Base-by-base conservation (phyloP, 2,329 filamentous ascomycete genomes). In the Coniosporium tulheliwenetii region DNA sequence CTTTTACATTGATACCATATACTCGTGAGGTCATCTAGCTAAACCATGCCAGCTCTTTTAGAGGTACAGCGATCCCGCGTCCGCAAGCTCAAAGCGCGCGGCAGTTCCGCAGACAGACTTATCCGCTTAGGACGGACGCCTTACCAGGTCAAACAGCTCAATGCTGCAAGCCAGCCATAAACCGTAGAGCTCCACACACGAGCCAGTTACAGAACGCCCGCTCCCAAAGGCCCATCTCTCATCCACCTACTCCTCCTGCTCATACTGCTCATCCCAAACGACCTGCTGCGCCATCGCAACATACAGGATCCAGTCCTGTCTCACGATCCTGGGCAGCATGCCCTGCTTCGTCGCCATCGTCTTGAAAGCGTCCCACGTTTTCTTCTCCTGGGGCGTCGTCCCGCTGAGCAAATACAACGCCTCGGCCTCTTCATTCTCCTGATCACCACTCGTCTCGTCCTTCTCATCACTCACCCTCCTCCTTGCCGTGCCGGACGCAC, bases 281-380 rank as follows among this genome's bases (percentile, higher is more conserved):
- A 91, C 65, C 59, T 85, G 71, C 62, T 98, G 91, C 51, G 75
- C 77, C 83, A 98, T 89, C 4, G 85, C 85, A 44, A 86, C 79
- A 53, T 87, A 81, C 43, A 98, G 65, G 51, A 98, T 59, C 91
- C 91, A 98, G 55, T 98, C 87, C 2, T 82, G 75, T 37, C 73
- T 74, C 16, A 95, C 85, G 34, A 98, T 78, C 40, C 82, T 71
- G 2, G 87, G 80, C 48, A 79, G 72, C 72, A 89, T 86, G 54
- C 84, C 79, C 36, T 83, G 79, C 49, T 79, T 80, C 46, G 70
- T 65, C 2, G 84, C 87, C 73, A 93, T 79, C 39, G 82, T 75
- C 42, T 76, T 70, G 58, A 98, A 98, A 44, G 77, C 77, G 10
- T 70, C 65, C 85, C 87, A 95, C 42, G 94, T 62, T 47, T 73